Conservation (phyloP, 345 rosid species). For the Corymbia maculata region DNA sequence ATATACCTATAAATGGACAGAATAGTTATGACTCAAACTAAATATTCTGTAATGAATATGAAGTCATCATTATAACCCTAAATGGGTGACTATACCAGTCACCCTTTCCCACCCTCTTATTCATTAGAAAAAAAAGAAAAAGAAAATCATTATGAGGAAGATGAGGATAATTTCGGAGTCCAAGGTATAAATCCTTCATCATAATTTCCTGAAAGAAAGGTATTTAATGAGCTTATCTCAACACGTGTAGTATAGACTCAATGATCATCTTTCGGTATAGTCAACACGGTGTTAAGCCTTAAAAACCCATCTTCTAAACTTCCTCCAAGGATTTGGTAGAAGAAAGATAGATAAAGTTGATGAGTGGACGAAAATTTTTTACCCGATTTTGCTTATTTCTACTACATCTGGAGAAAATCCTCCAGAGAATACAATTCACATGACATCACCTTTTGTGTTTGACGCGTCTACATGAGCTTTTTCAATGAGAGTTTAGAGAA, state of each 20-base stretch:
- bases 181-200: no score
- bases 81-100: not conserved
- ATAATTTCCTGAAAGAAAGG: not conserved
- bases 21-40: not conserved
- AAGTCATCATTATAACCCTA: not conserved
- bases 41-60: not conserved
- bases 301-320: not conserved
- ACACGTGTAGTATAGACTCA: not conserved
- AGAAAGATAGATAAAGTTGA: not conserved
- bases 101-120: not conserved
- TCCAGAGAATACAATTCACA: not conserved
- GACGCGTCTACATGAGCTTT: not conserved
- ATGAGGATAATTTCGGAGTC: not conserved
- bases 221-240: not conserved
- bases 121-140: not conserved
- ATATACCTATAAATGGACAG: fast-evolving
- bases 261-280: not conserved
- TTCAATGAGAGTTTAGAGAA: not conserved
- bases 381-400: not conserved
- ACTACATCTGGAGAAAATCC: not conserved
- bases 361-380: not conserved
- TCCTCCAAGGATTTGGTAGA: not conserved
- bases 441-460: not conserved
- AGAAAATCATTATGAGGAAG: not conserved
- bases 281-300: not conserved